Conservation (phyloP, 371 early-diverging fungal genomes). For the Zopfochytrium polystomum region DNA sequence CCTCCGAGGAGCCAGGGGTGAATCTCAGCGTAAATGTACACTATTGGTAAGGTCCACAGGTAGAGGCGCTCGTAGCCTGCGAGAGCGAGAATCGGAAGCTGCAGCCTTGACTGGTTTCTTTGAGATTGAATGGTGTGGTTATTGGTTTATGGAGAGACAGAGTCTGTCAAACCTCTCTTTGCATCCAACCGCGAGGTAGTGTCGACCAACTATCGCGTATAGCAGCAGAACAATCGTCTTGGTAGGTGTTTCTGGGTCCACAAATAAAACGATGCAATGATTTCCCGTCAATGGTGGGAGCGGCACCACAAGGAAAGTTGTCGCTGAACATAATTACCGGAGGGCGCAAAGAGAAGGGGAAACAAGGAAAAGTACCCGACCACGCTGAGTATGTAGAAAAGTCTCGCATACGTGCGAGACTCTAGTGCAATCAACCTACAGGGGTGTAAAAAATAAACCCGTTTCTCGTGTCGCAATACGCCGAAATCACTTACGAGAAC, state of each 20-base stretch:
- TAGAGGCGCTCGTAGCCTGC: conserved; percentile 58
- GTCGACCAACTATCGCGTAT: conserved; percentile 15
- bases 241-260: conserved; percentile 25
- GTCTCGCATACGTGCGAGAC: conserved; percentile 33
- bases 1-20: conserved; percentile 33
- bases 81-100: conserved; percentile 4
- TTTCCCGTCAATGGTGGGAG: background rate
- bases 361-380: conserved; percentile 77
- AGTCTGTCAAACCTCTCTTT: conserved; percentile 5
- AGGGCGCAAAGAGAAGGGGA: conserved; percentile 78
- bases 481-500: conserved; percentile 52
- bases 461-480: background rate
- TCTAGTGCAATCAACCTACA: conserved; percentile 28
- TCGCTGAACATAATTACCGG: conserved; percentile 59
- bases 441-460: conserved; percentile 11
- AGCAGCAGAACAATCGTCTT: conserved; percentile 20
- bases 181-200: conserved; percentile 14
- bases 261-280: background rate
- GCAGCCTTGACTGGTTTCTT: background rate
- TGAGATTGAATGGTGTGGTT: background rate
- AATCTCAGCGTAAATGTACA: conserved; percentile 57
- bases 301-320: background rate
- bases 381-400: conserved; percentile 63
- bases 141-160: too few species aligned
- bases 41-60: conserved; percentile 58